Evolutionary conservation across 2,329 filamentous ascomycete genomes (phyloP), one percentile per base, ranked within the genome.

Genomic region (Didymella glomerata): DNA sequence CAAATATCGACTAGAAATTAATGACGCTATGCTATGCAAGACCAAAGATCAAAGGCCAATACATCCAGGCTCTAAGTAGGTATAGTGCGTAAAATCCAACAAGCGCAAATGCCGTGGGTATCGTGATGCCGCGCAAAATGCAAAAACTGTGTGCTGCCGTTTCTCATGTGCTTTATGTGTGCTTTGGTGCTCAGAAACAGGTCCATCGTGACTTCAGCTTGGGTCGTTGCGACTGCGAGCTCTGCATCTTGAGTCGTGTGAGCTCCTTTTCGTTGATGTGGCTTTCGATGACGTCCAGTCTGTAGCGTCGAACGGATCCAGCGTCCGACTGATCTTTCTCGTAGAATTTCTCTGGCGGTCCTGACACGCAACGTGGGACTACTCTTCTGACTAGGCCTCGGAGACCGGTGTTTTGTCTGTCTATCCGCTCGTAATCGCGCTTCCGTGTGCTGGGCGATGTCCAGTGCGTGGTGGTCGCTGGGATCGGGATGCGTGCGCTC

Each of bases 291-390:
- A 77, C 54, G 41, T 72, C 68, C 49, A 78, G 61, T 40, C 77
- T 69, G 64, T 77, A 77, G 22, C 77, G 65, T 52, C 77, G 64
- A 41, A 78, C 76, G 50, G 73, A 77, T 38, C 73, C 70, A n/a
- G 62, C 68, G 54, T 78, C 75, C 41, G 66, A 69, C 57, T 68
- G 64, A 32, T 76, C 72, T 25, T 74, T 72, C 36, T 77, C 75
- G 61, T 77, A 77, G 59, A 78, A 78, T 22, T 62, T 66, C 41
- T 69, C 68, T n/a, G 67, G 67, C 8, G 68, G 69, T 2, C 68
- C 70, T n/a, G 70, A 75, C 1, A 76, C 69, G 48, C 72, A 76
- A 54, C 70, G 63, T 1, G 76, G 76, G 13, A 73, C 63, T n/a
- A 74, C 51, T 52, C 63, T 69, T 16, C 71, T 65, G 30, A 76